Conservation (phyloP, 768 basidiomycete genomes). For the Mycena sanguinolenta region DNA sequence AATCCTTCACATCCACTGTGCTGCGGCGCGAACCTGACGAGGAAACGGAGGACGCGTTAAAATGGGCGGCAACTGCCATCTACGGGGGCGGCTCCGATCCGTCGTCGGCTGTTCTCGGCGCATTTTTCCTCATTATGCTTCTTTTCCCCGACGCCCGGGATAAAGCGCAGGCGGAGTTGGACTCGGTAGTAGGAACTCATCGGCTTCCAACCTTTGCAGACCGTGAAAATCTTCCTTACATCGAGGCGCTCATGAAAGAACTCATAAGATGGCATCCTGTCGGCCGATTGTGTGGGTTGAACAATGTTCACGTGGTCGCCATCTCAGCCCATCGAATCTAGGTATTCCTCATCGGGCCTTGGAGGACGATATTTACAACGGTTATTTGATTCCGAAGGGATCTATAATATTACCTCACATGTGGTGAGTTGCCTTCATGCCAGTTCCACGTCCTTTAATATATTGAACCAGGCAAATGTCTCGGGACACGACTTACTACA, state of each 20-base stretch:
- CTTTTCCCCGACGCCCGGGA: constrained; percentile 46
- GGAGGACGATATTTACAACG: constrained; percentile 41
- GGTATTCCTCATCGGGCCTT: constrained; percentile 33
- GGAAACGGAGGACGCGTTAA: constrained; percentile 56
- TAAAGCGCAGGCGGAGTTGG: constrained; percentile 50
- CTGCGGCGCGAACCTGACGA: constrained; percentile 50
- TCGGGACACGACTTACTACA: constrained; percentile 40
- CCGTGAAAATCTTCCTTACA: constrained; percentile 44
- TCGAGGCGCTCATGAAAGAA: constrained; percentile 48
- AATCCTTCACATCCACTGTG: constrained; percentile 58
- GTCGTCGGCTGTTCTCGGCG: constrained; percentile 39
- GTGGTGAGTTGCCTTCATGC: constrained; percentile 12
- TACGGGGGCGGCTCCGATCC: constrained; percentile 54
- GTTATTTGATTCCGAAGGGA: constrained; percentile 35
- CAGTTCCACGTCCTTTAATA: not conserved
- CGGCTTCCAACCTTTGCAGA: constrained; percentile 49
- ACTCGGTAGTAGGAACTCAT: constrained; percentile 45
- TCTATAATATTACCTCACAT: constrained; percentile 31
- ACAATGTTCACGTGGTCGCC: constrained; percentile 10
- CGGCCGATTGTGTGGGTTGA: constrained; percentile 44
- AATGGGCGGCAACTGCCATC: constrained; percentile 49
- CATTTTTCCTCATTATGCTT: constrained; percentile 49
- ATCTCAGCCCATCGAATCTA: constrained; percentile 3
- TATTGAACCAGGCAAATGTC: constrained; percentile 40
- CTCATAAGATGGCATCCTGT: constrained; percentile 46